Conservation (phyloP, 2,329 filamentous ascomycete species). For the Penicillium sp. region DNA sequence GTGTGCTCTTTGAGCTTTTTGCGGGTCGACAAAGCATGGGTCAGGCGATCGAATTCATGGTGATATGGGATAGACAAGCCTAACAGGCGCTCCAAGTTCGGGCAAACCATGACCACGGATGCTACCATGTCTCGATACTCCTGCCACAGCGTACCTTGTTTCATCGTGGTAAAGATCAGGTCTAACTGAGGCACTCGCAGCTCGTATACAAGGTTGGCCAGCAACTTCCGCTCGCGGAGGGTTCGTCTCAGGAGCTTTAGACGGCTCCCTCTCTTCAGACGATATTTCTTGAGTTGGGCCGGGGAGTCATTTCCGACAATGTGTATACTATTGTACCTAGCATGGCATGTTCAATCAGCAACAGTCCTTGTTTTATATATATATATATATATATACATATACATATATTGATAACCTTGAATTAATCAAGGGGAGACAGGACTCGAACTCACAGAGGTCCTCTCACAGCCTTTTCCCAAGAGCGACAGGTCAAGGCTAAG, state of each 20-base stretch:
- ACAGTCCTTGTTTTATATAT: not conserved
- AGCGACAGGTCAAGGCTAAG: constrained; percentile 55
- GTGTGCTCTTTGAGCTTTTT: constrained; percentile 55
- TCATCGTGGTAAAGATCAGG: constrained; percentile 40
- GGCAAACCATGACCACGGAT: constrained; percentile 60
- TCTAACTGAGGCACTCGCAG: constrained; percentile 55
- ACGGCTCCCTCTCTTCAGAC: constrained; percentile 50
- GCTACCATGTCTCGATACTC: constrained; percentile 55
- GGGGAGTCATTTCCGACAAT: constrained; percentile 51
- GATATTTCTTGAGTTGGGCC: constrained; percentile 49
- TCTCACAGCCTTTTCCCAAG: constrained; percentile 57
- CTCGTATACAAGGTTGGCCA: constrained; percentile 55
- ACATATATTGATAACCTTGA: not conserved
- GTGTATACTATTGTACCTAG: constrained; percentile 52
- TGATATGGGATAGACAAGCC: constrained; percentile 56
- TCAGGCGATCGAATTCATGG: constrained; percentile 56
- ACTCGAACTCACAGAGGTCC: constrained; percentile 48
- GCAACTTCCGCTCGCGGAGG: constrained; percentile 51
- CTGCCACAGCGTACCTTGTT: constrained; percentile 44
- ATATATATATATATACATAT: too few relatives aligned
- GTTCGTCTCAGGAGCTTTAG: constrained; percentile 57
- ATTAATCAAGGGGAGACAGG: not conserved
- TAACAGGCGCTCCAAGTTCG: constrained; percentile 55
- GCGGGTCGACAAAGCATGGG: constrained; percentile 56
- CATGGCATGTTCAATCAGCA: not conserved